Evolutionary conservation across 176 grass and related monocot species (phyloP), one percentile per base, ranked within the genome.

Genomic region (Triticum turgidum): DNA sequence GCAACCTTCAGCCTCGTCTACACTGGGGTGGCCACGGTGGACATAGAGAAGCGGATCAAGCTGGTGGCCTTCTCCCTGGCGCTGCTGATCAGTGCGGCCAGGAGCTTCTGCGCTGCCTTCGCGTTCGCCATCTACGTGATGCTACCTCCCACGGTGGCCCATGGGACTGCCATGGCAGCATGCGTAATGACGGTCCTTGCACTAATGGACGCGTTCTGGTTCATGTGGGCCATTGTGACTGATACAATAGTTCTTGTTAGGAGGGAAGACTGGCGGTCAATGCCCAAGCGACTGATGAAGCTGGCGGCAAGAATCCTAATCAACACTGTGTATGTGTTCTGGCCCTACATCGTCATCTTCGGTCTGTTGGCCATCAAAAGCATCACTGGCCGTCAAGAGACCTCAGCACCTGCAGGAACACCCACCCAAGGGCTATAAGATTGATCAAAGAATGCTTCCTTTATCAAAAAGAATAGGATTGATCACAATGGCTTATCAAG

Each of bases 1-100:
- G 47, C 86, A 61, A 77, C 63, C 80, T 59, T 82, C 71, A 77
- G 33, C 61, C 86, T 88, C 71, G 35, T 76, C 61, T 87, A 87
- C 86, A 66, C 71, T 7, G 86, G 86, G 7, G 70, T 87, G 2
- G 71, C 86, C 45, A 11, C 86, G 3, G 71, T 82, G 32, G 79
- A 82, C 86, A 42, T 87, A 3, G 61, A 21, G 22, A 29, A 37
- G 4, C 61, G 79, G 45, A 13, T 82, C 21, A 25, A 76, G 30
- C 25, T 79, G 9, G 52, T 78, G 29, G 9, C 54, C 30, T 11
- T 82, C 59, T 65, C 85, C n/a, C 61, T 63, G 30, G 21, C 72
- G 21, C 4, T 10, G 39, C 11, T 73, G 52, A 78, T 87, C 54
- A 45, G 67, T 14, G 69, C 85, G 8, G 85, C 85, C 11, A 13